Base-by-base conservation (phyloP, 2,329 filamentous ascomycete species). In the Colletotrichum sp. region DNA sequence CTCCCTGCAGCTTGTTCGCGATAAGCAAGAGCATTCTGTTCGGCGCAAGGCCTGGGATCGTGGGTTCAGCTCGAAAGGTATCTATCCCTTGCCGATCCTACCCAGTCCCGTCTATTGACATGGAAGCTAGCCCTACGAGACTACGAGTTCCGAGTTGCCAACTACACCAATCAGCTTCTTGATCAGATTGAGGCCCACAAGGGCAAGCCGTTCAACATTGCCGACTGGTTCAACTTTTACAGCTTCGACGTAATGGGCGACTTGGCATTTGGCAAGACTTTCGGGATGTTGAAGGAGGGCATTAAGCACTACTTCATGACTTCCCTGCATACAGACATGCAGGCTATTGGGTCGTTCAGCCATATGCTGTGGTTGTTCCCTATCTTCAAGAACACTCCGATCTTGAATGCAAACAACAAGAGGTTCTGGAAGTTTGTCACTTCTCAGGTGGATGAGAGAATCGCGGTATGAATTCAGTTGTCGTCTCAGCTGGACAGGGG, bases 211-310 rank as follows among this genome's bases (percentile, higher is more conserved):
- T 70, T 85, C 7, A 78, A 87, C 52, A 79, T 80, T 6, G 79
- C 83, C 1, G 75, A 79, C 6, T 84, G 82, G 81, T 83, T 84
- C 73, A 83, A 82, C 69, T 84, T 84, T 60, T 84, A 83, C 67
- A 81, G 81, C 77, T 86, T 86, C 52, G 85, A 86, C 24, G 81
- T 86, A 7, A 86, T 87, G 86, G 85, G 84, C 3, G 84, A 87
- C 64, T 78, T 87, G 49, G 85, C 83, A 6, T 87, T 87, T 60
- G 84, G 83, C 1, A 80, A 82, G 34, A 79, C 80, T 7, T 87
- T 85, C 62, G 78, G 82, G 12, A 84, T 84, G 84, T 78, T 87
- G 16, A 76, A 71, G 30, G 75, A 78, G 2, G 81, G 80, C 5
- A 70, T 80, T 12, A 79, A 80, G 49, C 79, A 81, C 60, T 79